phyloP scores from a whole-genome alignment of 441 rosid species.

The Hura crepitans region DNA sequence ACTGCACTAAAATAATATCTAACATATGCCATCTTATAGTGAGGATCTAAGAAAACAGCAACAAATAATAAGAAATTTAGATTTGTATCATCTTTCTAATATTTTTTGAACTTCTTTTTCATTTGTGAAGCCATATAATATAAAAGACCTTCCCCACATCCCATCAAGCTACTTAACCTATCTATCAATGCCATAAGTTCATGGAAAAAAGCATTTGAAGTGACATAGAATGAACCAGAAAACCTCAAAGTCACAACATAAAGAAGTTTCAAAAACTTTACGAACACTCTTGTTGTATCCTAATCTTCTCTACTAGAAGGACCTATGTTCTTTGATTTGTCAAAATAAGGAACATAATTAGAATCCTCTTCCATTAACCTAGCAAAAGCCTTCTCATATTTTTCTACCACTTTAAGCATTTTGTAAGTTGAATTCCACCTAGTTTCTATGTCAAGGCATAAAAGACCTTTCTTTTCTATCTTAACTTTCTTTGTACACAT shows the following conservation, averaged over 20 bases:
- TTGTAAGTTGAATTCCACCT: conserved; percentile 15
- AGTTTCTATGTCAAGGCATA: conserved; percentile 9
- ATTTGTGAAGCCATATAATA: neutral
- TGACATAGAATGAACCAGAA: neutral
- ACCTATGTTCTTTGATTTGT: neutral
- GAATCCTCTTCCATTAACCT: neutral
- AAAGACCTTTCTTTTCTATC: neutral
- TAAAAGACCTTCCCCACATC: neutral
- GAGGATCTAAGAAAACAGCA: neutral
- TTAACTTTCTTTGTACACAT: neutral
- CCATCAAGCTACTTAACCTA: neutral
- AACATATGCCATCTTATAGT: neutral
- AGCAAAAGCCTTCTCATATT: conserved; percentile 10
- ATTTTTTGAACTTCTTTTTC: neutral
- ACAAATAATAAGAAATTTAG: neutral
- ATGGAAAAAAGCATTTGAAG: neutral
- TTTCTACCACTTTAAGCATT: conserved; percentile 8
- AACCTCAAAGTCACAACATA: neutral
- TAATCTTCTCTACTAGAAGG: neutral
- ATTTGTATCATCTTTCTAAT: neutral
- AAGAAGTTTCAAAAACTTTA: neutral
- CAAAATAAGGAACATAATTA: neutral
- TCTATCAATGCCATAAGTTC: neutral
- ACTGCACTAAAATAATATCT: neutral
- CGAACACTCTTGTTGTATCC: neutral